These are phyloP conservation scores for Tephrocybe sp. DNA, from an alignment of 768 basidiomycete species.

Conservation along the genomic window DNA sequence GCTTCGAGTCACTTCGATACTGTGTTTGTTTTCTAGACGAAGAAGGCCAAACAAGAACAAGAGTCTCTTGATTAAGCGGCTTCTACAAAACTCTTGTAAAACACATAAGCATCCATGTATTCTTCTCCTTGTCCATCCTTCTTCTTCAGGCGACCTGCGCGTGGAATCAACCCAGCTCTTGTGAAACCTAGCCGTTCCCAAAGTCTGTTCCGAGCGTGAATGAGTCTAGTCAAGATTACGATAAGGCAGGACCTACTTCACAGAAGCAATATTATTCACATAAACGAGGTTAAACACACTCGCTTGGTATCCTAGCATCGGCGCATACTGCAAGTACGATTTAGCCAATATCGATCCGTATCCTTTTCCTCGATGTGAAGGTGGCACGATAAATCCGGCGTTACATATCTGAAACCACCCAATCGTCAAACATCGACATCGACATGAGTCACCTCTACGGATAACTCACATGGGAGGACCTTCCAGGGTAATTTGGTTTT, in stretches of 20 bases:
- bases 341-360: conserved; percentile 73
- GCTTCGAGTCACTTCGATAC: too few species aligned
- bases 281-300: conserved; percentile 94
- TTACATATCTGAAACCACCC: conserved; percentile 68
- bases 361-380: conserved; percentile 57
- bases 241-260: conserved; percentile 44
- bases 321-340: conserved; percentile 82
- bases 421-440: neutral
- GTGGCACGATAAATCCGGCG: conserved; percentile 82
- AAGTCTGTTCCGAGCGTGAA: conserved; percentile 36
- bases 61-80: conserved; percentile 9
- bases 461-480: conserved; percentile 81
- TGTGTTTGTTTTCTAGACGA: too few species aligned
- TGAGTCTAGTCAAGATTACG: neutral
- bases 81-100: conserved; percentile 75
- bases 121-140: conserved; percentile 77
- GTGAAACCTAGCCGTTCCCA: conserved; percentile 86
- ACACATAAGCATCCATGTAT: conserved; percentile 84
- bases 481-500: conserved; percentile 88
- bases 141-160: conserved; percentile 69
- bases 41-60: neutral
- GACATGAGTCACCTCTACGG: conserved; percentile 1
- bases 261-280: conserved; percentile 76
- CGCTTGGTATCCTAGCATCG: conserved; percentile 70
- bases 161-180: conserved; percentile 75